Percentiles rank a stretch among this genome's conserved stretches.
Evolutionary conservation across 257 asterid genomes (phyloP).

Genomic region (Cinchona pubescens): DNA sequence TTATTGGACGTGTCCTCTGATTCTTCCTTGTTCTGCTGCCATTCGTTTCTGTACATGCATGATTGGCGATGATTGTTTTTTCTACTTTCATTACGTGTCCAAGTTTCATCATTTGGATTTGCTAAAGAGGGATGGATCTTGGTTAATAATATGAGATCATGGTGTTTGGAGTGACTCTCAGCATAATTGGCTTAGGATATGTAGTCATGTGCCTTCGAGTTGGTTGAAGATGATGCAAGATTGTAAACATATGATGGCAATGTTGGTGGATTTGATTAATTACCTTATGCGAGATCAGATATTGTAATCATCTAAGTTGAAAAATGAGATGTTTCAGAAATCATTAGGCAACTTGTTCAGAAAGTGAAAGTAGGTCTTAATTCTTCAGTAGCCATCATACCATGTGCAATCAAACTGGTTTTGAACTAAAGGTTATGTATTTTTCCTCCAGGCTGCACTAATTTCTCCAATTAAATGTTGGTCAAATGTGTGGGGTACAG

Average conservation of each 20-base stretch:
- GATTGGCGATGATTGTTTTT: neutral
- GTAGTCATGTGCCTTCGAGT: neutral
- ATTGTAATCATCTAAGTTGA: neutral
- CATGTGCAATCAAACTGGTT: constrained; percentile 3
- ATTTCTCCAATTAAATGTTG: neutral
- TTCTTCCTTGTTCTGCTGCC: constrained; percentile 13
- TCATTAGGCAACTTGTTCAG: constrained; percentile 10
- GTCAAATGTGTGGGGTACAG: constrained; percentile 2
- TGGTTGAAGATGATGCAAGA: neutral
- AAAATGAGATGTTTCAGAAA: neutral
- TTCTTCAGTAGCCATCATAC: neutral
- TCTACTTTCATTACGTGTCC: neutral
- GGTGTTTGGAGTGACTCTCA: neutral
- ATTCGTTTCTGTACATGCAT: neutral
- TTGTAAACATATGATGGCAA: neutral
- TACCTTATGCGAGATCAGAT: neutral
- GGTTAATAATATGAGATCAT: neutral
- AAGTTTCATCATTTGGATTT: neutral
- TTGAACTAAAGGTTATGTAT: neutral
- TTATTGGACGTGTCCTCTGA: constrained; percentile 19
- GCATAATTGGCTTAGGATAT: constrained; percentile 1
- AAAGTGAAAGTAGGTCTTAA: constrained; percentile 7
- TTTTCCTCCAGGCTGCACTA: constrained; percentile 5
- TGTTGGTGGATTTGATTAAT: neutral
- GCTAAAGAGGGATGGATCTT: neutral